Conservation (phyloP, 805 yeast genomes). For the Nakazawaea molendinolei region DNA sequence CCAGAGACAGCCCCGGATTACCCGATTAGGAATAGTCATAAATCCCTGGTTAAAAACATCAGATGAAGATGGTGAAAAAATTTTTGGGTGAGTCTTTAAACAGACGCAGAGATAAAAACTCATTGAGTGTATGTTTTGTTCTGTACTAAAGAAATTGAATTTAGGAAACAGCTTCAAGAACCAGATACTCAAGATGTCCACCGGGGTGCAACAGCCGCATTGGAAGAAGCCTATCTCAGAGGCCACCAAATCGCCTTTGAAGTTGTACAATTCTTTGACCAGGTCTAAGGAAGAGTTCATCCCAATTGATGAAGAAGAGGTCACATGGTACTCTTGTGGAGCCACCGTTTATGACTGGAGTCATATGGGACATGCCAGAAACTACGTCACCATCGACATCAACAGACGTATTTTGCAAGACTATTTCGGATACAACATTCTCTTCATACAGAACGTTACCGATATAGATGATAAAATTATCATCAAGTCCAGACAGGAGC, state of each 20-base stretch:
- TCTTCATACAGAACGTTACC: slow-evolving; percentile 94
- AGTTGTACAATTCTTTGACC: slow-evolving; percentile 78
- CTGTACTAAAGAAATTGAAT: too few species aligned
- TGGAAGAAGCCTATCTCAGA: slow-evolving; percentile 24
- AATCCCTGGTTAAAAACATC: too few species aligned
- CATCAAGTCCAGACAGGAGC: slow-evolving; percentile 85
- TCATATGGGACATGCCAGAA: slow-evolving; percentile 98
- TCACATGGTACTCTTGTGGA: slow-evolving; percentile 97
- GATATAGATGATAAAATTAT: slow-evolving; percentile 98
- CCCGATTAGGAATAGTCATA: too few species aligned
- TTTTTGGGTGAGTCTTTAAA: too few species aligned
- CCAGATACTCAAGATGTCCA: slow-evolving; percentile 1
- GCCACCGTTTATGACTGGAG: slow-evolving; percentile 96
- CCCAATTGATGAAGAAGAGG: slow-evolving; percentile 57
- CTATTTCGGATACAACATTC: slow-evolving; percentile 84
- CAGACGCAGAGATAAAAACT: too few species aligned
- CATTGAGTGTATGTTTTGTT: too few species aligned
- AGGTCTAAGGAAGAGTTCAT: slow-evolving; percentile 70
- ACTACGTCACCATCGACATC: slow-evolving; percentile 91
- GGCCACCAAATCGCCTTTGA: slow-evolving; percentile 37
- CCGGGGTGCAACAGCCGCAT: slow-evolving; percentile 15
- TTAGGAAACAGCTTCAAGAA: too few species aligned
- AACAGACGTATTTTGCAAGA: slow-evolving; percentile 84
- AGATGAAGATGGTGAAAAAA: too few species aligned
- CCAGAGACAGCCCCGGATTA: too few species aligned